These are phyloP conservation scores for Penicillium sp. DNA, from an alignment of 2,329 filamentous ascomycete species.

Conservation along the genomic window DNA sequence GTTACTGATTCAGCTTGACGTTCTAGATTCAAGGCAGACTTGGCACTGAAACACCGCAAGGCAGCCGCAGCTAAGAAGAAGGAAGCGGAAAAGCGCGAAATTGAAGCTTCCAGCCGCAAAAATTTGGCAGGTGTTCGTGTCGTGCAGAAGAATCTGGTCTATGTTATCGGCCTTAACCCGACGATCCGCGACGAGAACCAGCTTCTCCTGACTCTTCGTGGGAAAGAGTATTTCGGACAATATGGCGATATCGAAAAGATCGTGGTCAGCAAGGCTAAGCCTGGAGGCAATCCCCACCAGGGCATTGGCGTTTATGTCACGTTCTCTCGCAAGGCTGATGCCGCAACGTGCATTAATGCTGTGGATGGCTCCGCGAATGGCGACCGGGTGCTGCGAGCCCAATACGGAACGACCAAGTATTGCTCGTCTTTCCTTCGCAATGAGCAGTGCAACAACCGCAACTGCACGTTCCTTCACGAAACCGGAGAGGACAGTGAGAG, in stretches of 20 bases:
- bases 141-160: slow-evolving; percentile 97
- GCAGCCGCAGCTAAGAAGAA: slow-evolving; percentile 87
- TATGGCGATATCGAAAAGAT: slow-evolving; percentile 99
- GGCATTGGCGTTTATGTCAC: slow-evolving; percentile 98
- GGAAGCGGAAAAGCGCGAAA: slow-evolving; percentile 92
- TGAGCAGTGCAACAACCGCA: slow-evolving; percentile 90
- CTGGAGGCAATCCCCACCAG: slow-evolving; percentile 66
- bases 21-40: slow-evolving; percentile 50
- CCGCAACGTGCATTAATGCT: slow-evolving; percentile 81
- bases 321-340: slow-evolving; percentile 87
- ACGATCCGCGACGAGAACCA: slow-evolving; percentile 84
- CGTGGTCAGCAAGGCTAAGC: slow-evolving; percentile 94
- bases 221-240: slow-evolving; percentile 92
- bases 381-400: slow-evolving; percentile 72
- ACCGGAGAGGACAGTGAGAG: slow-evolving; percentile 97
- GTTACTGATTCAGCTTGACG: slow-evolving; percentile 20
- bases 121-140: slow-evolving; percentile 93
- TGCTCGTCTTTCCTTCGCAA: slow-evolving; percentile 95
- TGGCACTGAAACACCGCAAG: slow-evolving; percentile 76
- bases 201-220: slow-evolving; percentile 82
- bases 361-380: slow-evolving; percentile 92
- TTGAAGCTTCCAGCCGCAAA: slow-evolving; percentile 91
- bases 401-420: slow-evolving; percentile 93
- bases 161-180: slow-evolving; percentile 91
- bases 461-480: slow-evolving; percentile 98